These are phyloP conservation scores for Mimosa bimucronata DNA, from an alignment of 306 rosid species.

Conservation along the genomic window DNA sequence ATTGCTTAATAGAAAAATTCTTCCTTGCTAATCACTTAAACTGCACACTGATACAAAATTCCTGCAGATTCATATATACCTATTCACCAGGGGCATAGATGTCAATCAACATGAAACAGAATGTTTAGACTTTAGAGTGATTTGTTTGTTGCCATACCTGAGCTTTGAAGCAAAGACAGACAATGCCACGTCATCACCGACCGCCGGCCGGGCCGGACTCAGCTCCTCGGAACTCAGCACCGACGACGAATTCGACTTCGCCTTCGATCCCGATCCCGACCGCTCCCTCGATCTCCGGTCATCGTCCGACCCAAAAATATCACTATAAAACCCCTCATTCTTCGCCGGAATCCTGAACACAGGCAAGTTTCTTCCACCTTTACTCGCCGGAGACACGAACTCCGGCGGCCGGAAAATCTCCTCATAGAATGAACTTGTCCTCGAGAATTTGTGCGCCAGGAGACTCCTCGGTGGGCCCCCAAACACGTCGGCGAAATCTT, in stretches of 20 bases:
- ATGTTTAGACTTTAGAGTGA: neutral
- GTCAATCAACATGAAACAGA: conserved; percentile 44
- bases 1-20: neutral
- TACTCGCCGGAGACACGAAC: conserved; percentile 31
- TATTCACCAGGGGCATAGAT: conserved; percentile 32
- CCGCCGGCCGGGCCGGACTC: conserved; percentile 65
- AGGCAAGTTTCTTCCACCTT: conserved; percentile 57
- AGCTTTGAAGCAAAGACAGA: conserved; percentile 72
- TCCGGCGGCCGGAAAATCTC: conserved; percentile 62
- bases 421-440: conserved; percentile 51
- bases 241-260: conserved; percentile 73
- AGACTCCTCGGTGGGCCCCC: conserved; percentile 87
- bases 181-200: conserved; percentile 73
- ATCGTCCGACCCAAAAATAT: conserved; percentile 74
- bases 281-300: conserved; percentile 79
- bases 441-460: conserved; percentile 52
- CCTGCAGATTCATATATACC: neutral
- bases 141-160: conserved; percentile 51
- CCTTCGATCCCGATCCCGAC: conserved; percentile 66
- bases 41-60: neutral
- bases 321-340: conserved; percentile 63
- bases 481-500: conserved; percentile 79
- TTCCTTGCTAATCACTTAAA: neutral
- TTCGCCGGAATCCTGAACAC: conserved; percentile 70
- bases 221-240: conserved; percentile 86